Base-by-base conservation (phyloP, 2,329 filamentous ascomycete genomes). In the Exophiala bonariae region DNA sequence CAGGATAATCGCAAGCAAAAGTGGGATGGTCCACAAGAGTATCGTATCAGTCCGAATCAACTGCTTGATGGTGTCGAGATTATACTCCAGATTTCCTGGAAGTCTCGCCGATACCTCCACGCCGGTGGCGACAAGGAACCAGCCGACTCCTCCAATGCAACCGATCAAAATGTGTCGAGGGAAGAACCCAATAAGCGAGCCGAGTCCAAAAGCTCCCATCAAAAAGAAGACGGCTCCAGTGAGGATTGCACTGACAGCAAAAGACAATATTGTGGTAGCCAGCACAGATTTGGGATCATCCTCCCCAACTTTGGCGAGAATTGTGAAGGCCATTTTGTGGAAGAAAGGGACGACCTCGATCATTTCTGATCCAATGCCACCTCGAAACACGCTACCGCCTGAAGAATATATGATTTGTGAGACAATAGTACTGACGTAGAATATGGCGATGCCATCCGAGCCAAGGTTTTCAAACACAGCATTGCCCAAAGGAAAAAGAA, bases 261-360 rank as follows among this genome's bases (percentile, higher is more conserved):
- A 99, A 1, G 93, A 83, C 2, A 91, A 83, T 60, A 99, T 96
- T 2, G 92, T 96, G 0, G 93, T 99, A 22, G 93, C 91, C 55
- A 96, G 86, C 37, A 99, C 86, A 3, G 89, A 87, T 59, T 93
- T 85, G 1, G 87, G 83, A 19, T 93, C 83, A 16, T 91, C 83
- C 53, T 86, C 81, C 13, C 92, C 89, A 55, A 99, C 84, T 34
- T 80, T 76, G 11, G 76, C 74, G 56, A 93, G 83, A 63, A 97
- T 96, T 22, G 86, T 92, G 54, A 85, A 83, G 1, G 93, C 91
- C 92, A 99, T 99, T 62, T 92, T 95, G 71, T 99, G 93, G 66
- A 99, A 97, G 71, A 99, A 99, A 0, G 92, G 93, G 1, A 99
- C 92, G 1, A 97, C 92, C 70, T 99, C 93, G 57, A 97, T 99